phyloP scores from a whole-genome alignment of 768 basidiomycete species.

The Rhizopogon vulgaris region DNA sequence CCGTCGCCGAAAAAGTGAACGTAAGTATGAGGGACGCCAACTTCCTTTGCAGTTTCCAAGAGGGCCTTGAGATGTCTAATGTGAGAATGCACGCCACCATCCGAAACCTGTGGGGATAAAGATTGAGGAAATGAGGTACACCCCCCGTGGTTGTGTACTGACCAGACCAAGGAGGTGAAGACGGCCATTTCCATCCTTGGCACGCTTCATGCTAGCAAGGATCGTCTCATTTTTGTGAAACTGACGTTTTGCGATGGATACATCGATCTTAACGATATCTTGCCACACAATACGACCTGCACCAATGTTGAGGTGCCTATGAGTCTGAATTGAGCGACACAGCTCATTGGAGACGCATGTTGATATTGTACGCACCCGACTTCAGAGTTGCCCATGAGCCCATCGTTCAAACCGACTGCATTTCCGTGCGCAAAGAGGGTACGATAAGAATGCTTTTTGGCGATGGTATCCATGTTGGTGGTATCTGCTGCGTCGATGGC shows the following conservation, averaged over 20 bases:
- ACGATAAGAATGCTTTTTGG: slow-evolving; percentile 66
- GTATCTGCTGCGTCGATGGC: slow-evolving; percentile 84
- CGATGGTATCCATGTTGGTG: slow-evolving; percentile 85
- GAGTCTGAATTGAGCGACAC: background rate
- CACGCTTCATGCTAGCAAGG: slow-evolving; percentile 64
- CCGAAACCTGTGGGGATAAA: slow-evolving; percentile 59
- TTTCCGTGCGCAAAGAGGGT: slow-evolving; percentile 79
- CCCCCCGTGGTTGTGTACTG: slow-evolving; percentile 16
- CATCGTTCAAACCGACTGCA: slow-evolving; percentile 89
- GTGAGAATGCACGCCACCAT: slow-evolving; percentile 97
- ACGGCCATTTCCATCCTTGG: slow-evolving; percentile 78
- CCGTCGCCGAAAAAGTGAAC: slow-evolving; percentile 95
- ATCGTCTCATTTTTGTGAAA: slow-evolving; percentile 79
- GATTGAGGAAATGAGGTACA: background rate
- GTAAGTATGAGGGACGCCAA: slow-evolving; percentile 78
- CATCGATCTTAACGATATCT: slow-evolving; percentile 93
- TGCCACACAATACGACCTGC: slow-evolving; percentile 97
- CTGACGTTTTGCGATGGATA: slow-evolving; percentile 80
- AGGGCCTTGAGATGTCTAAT: slow-evolving; percentile 87
- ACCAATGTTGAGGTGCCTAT: slow-evolving; percentile 88
- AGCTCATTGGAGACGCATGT: background rate
- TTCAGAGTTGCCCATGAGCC: slow-evolving; percentile 97
- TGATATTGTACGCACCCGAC: slow-evolving; percentile 65
- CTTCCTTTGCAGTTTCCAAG: slow-evolving; percentile 83
- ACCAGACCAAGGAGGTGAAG: slow-evolving; percentile 88